Evolutionary conservation across 2,329 filamentous ascomycete genomes (phyloP), one percentile per base, ranked within the genome.

Genomic region (Pseudodiploospora longispora): DNA sequence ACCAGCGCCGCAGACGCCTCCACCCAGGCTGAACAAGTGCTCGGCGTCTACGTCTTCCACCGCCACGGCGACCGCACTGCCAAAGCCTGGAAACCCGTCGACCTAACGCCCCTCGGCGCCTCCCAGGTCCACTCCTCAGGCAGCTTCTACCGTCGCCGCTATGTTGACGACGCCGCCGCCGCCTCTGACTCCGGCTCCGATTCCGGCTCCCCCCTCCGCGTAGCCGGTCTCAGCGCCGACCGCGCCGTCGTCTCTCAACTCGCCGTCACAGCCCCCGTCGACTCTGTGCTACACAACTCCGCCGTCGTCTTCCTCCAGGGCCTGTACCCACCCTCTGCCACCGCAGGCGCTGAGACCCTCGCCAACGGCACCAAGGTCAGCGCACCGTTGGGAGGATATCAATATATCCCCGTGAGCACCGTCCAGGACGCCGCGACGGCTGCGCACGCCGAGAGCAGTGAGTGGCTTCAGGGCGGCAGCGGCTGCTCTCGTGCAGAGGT

Each of bases 41-140:
- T 95, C 10, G 89, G 88, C 42, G 81, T 83, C 38, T 93, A 90
- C 64, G 81, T 95, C 65, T 95, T 94, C 71, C 81, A 87, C 55
- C 85, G 90, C 38, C 90, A 96, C 68, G 90, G 90, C 46, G 90
- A 96, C 64, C 81, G 90, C 44, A 91, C 88, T 1, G 69, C 87
- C 50, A 95, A 95, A 69, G 72, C 78, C 12, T 80, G 79, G 50
- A 71, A 80, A 38, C 84, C 85, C 9, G 80, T 86, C 29, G 75
- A 76, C 52, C 67, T 96, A 60, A 95, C 90, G 9, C 75, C 83
- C 47, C 75, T 95, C 41, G 90, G 90, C 30, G 88, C 90, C 59
- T 68, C 75, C 39, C 74, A 96, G 68, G 80, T 89, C 53, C 83
- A 80, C 64, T 70, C 73, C 38, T 82, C 84, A 1, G 90, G 87